Evolutionary conservation across 2,329 filamentous ascomycete species (phyloP).

Genomic region (Ambrosiella cleistominuta): DNA sequence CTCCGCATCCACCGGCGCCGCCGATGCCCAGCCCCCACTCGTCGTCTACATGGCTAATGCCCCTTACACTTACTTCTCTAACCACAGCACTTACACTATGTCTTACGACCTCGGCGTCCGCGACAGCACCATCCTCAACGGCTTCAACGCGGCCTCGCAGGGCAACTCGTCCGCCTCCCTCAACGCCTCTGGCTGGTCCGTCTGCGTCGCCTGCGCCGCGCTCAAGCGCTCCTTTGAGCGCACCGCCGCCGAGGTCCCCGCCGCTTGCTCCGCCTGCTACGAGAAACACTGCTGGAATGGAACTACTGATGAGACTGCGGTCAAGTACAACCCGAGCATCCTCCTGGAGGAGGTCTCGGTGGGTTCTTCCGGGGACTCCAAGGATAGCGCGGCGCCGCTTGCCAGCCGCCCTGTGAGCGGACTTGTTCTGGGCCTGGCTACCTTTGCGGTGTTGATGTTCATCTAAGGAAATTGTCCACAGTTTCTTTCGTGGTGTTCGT

Average conservation of each 20-base stretch:
- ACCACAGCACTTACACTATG: conserved; percentile 60
- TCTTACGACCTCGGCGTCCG: conserved; percentile 48
- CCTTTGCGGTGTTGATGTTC: background rate
- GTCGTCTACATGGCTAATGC: conserved; percentile 79
- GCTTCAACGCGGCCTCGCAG: conserved; percentile 66
- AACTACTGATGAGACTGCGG: conserved; percentile 22
- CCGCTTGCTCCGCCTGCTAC: conserved; percentile 62
- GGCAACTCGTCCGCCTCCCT: conserved; percentile 59
- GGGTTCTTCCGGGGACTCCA: background rate
- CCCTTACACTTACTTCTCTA: conserved; percentile 60
- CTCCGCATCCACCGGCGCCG: conserved; percentile 30
- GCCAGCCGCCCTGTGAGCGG: background rate
- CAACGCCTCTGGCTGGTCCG: conserved; percentile 42
- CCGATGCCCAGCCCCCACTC: conserved; percentile 40
- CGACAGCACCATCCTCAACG: conserved; percentile 70
- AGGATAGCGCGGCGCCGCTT: background rate
- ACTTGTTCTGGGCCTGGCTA: background rate
- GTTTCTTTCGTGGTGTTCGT: too few relatives aligned
- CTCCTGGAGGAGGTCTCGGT: background rate
- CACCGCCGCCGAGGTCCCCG: conserved; percentile 50
- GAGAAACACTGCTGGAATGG: conserved; percentile 83
- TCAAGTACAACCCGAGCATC: conserved; percentile 8
- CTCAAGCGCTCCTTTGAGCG: conserved; percentile 58
- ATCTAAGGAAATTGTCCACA: too few relatives aligned
- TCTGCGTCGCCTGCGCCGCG: conserved; percentile 77